phyloP scores from a whole-genome alignment of 192 early-diverging fungal species.

The Podila clonocystis region DNA sequence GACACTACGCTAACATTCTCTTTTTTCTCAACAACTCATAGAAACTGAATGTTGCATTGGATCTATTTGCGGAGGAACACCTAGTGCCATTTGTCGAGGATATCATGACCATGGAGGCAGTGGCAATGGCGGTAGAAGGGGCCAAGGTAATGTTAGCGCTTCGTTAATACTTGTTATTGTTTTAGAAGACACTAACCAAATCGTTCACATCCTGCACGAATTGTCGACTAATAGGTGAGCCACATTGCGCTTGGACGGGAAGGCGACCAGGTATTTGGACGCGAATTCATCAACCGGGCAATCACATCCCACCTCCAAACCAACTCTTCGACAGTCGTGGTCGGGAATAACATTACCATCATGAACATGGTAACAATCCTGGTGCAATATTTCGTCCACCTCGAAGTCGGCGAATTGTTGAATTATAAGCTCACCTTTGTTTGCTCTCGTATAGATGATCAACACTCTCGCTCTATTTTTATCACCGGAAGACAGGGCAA shows the following conservation, averaged over 20 bases:
- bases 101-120: conserved; percentile 63
- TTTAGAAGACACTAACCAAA: not conserved
- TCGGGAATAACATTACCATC: conserved; percentile 60
- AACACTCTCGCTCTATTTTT: conserved; percentile 63
- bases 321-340: conserved; percentile 56
- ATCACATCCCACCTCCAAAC: conserved; percentile 65
- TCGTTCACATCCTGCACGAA: not conserved
- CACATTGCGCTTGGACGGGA: conserved; percentile 58
- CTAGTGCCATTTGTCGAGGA: conserved; percentile 60
- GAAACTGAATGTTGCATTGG: conserved; percentile 42
- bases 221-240: conserved; percentile 36
- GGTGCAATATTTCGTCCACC: not conserved
- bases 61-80: conserved; percentile 56
- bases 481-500: conserved; percentile 56
- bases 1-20: not conserved
- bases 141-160: conserved; percentile 48
- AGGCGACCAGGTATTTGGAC: conserved; percentile 52
- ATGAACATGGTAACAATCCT: conserved; percentile 60
- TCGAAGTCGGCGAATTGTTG: not conserved
- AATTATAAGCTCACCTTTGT: not conserved
- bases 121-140: conserved; percentile 59
- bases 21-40: conserved; percentile 6
- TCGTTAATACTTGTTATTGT: not conserved
- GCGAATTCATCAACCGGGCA: conserved; percentile 55
- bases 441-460: conserved; percentile 48